These are phyloP conservation scores for Chenopodium album DNA, from an alignment of 148 eudicot genomes.

Conservation along the genomic window DNA sequence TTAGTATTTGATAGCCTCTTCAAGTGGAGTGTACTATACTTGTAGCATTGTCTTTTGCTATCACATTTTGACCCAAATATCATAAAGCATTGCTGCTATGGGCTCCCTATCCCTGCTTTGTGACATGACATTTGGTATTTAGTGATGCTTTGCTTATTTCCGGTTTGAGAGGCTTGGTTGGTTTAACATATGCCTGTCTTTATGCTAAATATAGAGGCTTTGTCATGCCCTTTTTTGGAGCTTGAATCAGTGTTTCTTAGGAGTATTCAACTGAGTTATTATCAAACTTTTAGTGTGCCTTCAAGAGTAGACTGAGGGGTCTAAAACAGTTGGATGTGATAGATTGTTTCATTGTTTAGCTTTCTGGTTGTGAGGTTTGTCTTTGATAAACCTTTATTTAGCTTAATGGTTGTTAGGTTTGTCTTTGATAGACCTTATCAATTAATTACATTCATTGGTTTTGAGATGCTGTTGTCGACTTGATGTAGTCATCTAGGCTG, in stretches of 20 bases:
- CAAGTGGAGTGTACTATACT: not conserved
- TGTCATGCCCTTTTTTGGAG: not conserved
- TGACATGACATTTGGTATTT: not conserved
- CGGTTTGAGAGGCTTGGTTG: not conserved
- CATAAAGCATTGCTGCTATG: not conserved
- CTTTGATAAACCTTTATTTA: not conserved
- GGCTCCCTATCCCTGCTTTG: not conserved
- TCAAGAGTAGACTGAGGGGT: not conserved
- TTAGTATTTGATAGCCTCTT: not conserved
- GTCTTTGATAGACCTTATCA: too few species aligned
- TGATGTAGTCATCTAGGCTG: not conserved
- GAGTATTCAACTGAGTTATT: not conserved
- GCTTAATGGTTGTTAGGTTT: too few species aligned
- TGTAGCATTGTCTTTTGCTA: not conserved
- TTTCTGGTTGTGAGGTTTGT: not conserved
- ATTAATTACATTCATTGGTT: not conserved
- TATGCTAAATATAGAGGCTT: not conserved
- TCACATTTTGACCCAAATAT: not conserved
- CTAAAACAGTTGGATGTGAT: not conserved
- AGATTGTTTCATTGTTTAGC: not conserved
- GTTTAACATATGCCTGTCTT: not conserved
- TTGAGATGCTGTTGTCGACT: not conserved
- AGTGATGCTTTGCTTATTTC: not conserved
- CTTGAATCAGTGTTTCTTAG: not conserved
- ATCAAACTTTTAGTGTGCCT: not conserved